Evolutionary conservation across 345 rosid genomes (phyloP).

Genomic region (Cardamine chenopodiifolia): DNA sequence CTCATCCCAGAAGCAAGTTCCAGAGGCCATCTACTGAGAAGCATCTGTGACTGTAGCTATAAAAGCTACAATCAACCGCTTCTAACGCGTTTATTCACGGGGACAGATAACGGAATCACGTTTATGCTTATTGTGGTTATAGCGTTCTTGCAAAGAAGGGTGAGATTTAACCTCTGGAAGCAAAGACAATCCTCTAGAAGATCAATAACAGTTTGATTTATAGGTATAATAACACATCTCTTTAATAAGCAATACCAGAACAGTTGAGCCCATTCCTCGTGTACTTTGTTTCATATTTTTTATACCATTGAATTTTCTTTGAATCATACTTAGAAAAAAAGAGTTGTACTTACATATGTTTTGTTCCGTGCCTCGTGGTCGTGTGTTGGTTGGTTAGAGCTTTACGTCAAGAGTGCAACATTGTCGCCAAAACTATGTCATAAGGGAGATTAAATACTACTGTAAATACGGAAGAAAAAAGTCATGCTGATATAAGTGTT

Average conservation of each 20-base stretch:
- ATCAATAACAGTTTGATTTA: conserved; percentile 22
- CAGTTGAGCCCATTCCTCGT: conserved; percentile 1
- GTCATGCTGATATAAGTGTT: background rate
- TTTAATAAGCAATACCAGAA: conserved; percentile 5
- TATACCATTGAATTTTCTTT: background rate
- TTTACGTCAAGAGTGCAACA: conserved; percentile 12
- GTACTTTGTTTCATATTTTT: background rate
- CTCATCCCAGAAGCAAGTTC: conserved; percentile 63
- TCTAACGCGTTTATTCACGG: conserved; percentile 43
- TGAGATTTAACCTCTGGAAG: conserved; percentile 52
- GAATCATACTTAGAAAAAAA: background rate
- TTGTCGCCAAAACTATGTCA: conserved; percentile 27
- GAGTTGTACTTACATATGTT: background rate
- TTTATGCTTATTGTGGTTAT: conserved; percentile 49
- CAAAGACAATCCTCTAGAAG: conserved; percentile 52
- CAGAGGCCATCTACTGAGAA: conserved; percentile 39
- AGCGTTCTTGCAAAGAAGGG: conserved; percentile 60
- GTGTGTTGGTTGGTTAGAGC: background rate
- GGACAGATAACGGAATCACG: conserved; percentile 54
- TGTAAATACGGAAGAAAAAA: background rate
- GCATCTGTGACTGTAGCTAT: conserved; percentile 52
- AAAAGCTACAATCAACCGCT: conserved; percentile 36
- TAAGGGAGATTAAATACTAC: background rate
- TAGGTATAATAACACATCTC: conserved; percentile 10
- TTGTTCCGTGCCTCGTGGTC: background rate